Conservation (phyloP, 371 early-diverging fungal species). For the Mortierella sp. region DNA sequence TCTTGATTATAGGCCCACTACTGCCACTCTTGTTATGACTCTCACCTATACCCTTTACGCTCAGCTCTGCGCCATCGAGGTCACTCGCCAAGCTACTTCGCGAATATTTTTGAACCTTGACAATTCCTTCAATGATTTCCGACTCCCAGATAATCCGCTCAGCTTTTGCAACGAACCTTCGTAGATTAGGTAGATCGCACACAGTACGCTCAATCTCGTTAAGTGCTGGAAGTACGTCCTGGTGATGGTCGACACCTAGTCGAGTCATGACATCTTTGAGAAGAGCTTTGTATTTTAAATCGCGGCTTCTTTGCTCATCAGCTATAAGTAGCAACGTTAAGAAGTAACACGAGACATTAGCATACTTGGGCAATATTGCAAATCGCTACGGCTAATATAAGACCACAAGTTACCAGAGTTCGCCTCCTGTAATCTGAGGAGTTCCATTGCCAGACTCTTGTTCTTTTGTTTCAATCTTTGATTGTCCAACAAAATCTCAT, state of each 20-base stretch:
- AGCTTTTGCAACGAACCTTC: conserved; percentile 32
- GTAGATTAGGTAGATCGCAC: conserved; percentile 19
- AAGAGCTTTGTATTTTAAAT: conserved; percentile 14
- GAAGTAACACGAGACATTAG: neutral
- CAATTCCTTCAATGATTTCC: conserved; percentile 33
- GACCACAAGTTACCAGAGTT: conserved; percentile 11
- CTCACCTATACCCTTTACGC: neutral
- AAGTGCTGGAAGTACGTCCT: conserved; percentile 27
- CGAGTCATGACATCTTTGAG: conserved; percentile 14
- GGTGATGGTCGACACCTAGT: conserved; percentile 20
- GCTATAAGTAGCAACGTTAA: neutral
- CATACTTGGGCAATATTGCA: neutral
- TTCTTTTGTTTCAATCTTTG: conserved; percentile 21
- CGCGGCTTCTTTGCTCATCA: neutral
- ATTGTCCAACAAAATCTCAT: conserved; percentile 30
- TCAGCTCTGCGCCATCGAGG: neutral
- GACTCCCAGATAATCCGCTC: conserved; percentile 47
- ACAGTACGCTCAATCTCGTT: conserved; percentile 23
- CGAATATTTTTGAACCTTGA: conserved; percentile 20
- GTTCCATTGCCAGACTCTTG: conserved; percentile 23
- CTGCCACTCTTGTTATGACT: conserved; percentile 1
- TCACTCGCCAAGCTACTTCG: neutral
- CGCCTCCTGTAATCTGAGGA: conserved; percentile 7
- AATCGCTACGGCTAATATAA: neutral
- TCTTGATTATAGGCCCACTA: conserved; percentile 1